Percentiles rank a stretch among this genome's conserved stretches.
These are phyloP conservation scores for Metschnikowia matae DNA, from an alignment of 805 yeast species.

Conservation along the genomic window DNA sequence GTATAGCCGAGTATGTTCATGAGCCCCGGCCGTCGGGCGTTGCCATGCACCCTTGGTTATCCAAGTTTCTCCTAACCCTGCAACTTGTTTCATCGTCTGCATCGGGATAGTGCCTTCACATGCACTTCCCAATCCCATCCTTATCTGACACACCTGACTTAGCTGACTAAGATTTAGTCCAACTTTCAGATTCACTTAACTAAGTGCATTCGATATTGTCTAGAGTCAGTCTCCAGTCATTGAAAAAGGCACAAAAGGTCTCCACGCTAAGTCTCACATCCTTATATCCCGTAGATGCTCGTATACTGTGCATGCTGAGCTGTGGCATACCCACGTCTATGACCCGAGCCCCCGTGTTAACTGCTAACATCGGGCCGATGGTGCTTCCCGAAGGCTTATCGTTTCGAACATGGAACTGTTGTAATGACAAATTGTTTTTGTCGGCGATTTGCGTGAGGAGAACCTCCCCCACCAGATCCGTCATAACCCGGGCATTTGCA, in stretches of 20 bases:
- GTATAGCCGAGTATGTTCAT: too few relatives aligned
- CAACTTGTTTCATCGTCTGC: neutral
- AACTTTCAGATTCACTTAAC: neutral
- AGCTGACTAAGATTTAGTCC: too few relatives aligned
- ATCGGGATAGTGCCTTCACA: neutral
- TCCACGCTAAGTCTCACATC: constrained; percentile 37
- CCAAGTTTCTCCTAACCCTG: neutral
- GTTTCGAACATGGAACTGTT: constrained; percentile 38
- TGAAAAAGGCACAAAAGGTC: constrained; percentile 30
- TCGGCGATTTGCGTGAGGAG: constrained; percentile 25
- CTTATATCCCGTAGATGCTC: constrained; percentile 36
- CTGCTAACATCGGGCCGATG: constrained; percentile 39
- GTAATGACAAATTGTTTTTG: constrained; percentile 25
- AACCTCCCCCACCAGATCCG: constrained; percentile 30
- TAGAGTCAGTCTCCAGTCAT: constrained; percentile 21
- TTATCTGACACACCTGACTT: too few relatives aligned
- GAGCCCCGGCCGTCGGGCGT: too few relatives aligned
- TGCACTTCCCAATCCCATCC: neutral
- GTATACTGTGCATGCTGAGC: constrained; percentile 41
- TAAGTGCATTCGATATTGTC: constrained; percentile 9
- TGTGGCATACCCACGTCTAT: constrained; percentile 42
- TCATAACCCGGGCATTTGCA: constrained; percentile 35
- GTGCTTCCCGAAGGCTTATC: constrained; percentile 42
- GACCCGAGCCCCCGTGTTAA: constrained; percentile 33
- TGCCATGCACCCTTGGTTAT: neutral